Evolutionary conservation across 148 eudicot genomes (phyloP), one percentile per base, ranked within the genome.

Genomic region (Silene conica): DNA sequence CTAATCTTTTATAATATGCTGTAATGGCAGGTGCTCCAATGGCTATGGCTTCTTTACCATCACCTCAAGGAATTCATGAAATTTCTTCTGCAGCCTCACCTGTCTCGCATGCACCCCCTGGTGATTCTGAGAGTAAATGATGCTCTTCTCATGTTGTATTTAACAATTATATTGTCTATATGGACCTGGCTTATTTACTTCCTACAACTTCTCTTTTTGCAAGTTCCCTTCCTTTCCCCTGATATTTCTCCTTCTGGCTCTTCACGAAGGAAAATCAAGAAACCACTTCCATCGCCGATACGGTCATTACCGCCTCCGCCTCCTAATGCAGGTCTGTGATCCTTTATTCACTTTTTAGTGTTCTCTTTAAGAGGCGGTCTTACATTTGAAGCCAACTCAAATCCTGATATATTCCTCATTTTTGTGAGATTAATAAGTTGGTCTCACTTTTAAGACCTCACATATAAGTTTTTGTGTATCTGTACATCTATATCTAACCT

Each of bases 301-400:
- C 84, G 58, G 54, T 80, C 92, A 57, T 73, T 92, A 78, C 95
- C 95, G 28, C 95, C 95, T 77, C 97, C 97, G 69, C 97, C 97
- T 73, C 97, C 97, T 71, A 88, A 89, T 74, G 76, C 80, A 80
- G 95, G 97, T 92, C 65, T 20, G 31, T 75, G 58, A 71, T 50
- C 70, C 16, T 56, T 61, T 21, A 18, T 25, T 74, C 67, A 20
- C 22, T 64, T 21, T 63, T 4, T 63, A 20, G 14, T 28, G 46
- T 69, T 9, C 0, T 34, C 54, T 74, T 63, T 21, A 56, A 23
- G 4, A 50, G 55, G 9, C 16, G 55, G 55, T 50, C 14, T 48
- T 15, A 50, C 55, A 50, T 50, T 13, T 50, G 55, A 15, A 50
- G 14, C 55, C 55, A 15, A 50, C 55, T 50, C 55, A 50, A 13